A percentile compares a stretch with the other conserved stretches of the same genome.
These are phyloP conservation scores for Massarina eburnea DNA, from an alignment of 2,329 filamentous ascomycete species.

Conservation along the genomic window DNA sequence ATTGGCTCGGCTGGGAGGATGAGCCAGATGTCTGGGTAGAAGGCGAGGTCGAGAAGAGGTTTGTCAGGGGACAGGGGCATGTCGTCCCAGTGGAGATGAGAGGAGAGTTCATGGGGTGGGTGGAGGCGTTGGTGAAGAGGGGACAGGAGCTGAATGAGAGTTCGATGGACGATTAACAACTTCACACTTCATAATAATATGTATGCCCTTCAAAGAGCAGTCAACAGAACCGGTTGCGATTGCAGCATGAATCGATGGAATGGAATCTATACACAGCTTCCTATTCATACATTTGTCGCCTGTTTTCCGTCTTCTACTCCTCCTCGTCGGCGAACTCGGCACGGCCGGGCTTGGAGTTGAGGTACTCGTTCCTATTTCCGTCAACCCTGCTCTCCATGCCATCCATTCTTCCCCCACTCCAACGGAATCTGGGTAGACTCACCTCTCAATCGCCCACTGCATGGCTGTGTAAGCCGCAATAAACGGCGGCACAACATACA, in stretches of 20 bases:
- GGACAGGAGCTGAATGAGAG: conserved; percentile 50
- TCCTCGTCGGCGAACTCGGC: conserved; percentile 53
- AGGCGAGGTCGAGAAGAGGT: conserved; percentile 54
- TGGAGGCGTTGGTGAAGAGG: conserved; percentile 61
- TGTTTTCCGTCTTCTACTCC: conserved; percentile 1
- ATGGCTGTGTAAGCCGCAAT: conserved; percentile 77
- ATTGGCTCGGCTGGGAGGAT: conserved; percentile 35
- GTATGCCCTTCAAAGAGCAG: too few relatives aligned
- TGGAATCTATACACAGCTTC: conserved; percentile 10
- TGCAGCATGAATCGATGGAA: not conserved
- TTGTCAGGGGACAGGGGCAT: conserved; percentile 75
- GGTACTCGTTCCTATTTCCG: conserved; percentile 69
- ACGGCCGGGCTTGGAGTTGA: conserved; percentile 77
- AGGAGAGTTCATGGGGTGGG: conserved; percentile 65
- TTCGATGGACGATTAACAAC: too few relatives aligned
- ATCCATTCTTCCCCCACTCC: not conserved
- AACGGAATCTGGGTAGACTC: conserved; percentile 40
- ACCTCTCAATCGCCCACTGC: conserved; percentile 92
- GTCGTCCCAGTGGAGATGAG: conserved; percentile 72
- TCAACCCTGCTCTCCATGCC: not conserved
- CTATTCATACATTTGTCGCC: conserved; percentile 9
- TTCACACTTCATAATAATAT: not conserved
- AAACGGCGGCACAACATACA: conserved; percentile 84
- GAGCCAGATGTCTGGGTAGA: conserved; percentile 42
- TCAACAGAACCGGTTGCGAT: not conserved